A percentile compares a stretch with the other conserved stretches of the same genome.
Evolutionary conservation across 2,329 filamentous ascomycete genomes (phyloP).

Genomic region (Boeremia exigua): DNA sequence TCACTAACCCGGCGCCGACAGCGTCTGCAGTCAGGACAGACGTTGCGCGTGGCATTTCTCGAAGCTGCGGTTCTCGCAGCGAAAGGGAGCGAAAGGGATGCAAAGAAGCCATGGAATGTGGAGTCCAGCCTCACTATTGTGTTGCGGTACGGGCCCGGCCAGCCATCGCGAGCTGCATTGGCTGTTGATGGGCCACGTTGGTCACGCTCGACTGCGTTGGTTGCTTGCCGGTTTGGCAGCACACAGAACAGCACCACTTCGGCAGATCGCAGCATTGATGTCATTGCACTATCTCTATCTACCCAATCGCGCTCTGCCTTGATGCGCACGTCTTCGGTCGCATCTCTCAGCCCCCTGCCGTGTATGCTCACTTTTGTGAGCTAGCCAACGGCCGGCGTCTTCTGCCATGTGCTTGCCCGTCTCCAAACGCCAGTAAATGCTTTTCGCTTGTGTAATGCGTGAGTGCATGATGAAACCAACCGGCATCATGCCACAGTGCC

Average conservation of each 20-base stretch:
- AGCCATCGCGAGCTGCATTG: slow-evolving; percentile 15
- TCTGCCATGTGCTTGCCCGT: slow-evolving; percentile 2
- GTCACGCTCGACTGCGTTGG: slow-evolving; percentile 27
- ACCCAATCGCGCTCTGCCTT: slow-evolving; percentile 19
- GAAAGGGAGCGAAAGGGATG: slow-evolving; percentile 33
- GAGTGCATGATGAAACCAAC: slow-evolving; percentile 21
- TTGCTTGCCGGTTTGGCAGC: slow-evolving; percentile 26
- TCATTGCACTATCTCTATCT: slow-evolving; percentile 15
- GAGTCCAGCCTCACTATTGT: slow-evolving; percentile 41
- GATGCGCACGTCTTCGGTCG: slow-evolving; percentile 18
- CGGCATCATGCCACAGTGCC: slow-evolving; percentile 15
- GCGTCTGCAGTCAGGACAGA: slow-evolving; percentile 3
- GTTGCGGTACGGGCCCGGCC: slow-evolving; percentile 28
- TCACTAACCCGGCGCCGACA: slow-evolving; percentile 24
- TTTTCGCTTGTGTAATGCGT: slow-evolving; percentile 4
- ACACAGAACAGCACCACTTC: slow-evolving; percentile 21
- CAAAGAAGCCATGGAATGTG: slow-evolving; percentile 37
- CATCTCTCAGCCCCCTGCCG: slow-evolving; percentile 21
- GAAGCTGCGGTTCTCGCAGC: slow-evolving; percentile 25
- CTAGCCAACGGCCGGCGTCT: slow-evolving; percentile 18
- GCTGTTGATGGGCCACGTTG: slow-evolving; percentile 46
- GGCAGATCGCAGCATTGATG: slow-evolving; percentile 22
- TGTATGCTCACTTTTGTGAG: slow-evolving; percentile 11
- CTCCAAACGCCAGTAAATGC: slow-evolving; percentile 2
- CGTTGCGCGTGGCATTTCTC: slow-evolving; percentile 27